Evolutionary conservation across 2,329 filamentous ascomycete genomes (phyloP).

Genomic region (Alternaria gansuensis): DNA sequence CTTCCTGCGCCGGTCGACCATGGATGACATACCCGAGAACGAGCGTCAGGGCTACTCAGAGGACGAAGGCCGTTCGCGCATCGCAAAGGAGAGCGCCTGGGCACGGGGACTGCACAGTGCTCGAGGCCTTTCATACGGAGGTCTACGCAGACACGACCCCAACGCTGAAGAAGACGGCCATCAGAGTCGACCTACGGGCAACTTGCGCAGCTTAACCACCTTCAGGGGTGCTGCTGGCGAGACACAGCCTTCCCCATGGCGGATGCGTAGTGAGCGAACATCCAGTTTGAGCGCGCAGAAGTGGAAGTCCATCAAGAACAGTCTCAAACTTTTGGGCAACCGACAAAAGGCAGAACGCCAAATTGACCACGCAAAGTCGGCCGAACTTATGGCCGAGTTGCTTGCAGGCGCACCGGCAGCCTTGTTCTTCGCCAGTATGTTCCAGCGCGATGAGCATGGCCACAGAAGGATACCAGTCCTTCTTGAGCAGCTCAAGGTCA

Average conservation of each 20-base stretch:
- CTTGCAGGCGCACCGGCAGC: conserved; percentile 92
- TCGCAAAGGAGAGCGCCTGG: conserved; percentile 58
- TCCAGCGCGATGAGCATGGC: conserved; percentile 94
- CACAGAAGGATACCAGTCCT: conserved; percentile 95
- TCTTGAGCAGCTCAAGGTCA: conserved; percentile 91
- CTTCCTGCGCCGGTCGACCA: conserved; percentile 63
- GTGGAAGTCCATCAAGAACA: conserved; percentile 93
- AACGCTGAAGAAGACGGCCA: conserved; percentile 47
- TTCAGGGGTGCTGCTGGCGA: conserved; percentile 52
- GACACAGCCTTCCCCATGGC: conserved; percentile 55
- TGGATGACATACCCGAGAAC: conserved; percentile 59
- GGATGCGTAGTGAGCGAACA: conserved; percentile 57
- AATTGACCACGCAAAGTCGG: conserved; percentile 93
- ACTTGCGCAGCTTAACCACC: conserved; percentile 59
- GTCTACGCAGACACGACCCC: conserved; percentile 48
- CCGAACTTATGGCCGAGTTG: conserved; percentile 94
- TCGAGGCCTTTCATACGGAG: conserved; percentile 58
- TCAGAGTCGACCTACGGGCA: conserved; percentile 52
- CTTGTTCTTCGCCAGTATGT: conserved; percentile 95
- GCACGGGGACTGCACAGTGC: conserved; percentile 58
- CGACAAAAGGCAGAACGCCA: conserved; percentile 83
- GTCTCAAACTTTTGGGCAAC: conserved; percentile 77
- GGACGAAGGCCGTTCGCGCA: conserved; percentile 60
- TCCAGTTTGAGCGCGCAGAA: conserved; percentile 70
- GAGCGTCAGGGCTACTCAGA: conserved; percentile 60